Evolutionary conservation across 2,329 filamentous ascomycete species (phyloP).

Genomic region (Calonectria pauciramosa): DNA sequence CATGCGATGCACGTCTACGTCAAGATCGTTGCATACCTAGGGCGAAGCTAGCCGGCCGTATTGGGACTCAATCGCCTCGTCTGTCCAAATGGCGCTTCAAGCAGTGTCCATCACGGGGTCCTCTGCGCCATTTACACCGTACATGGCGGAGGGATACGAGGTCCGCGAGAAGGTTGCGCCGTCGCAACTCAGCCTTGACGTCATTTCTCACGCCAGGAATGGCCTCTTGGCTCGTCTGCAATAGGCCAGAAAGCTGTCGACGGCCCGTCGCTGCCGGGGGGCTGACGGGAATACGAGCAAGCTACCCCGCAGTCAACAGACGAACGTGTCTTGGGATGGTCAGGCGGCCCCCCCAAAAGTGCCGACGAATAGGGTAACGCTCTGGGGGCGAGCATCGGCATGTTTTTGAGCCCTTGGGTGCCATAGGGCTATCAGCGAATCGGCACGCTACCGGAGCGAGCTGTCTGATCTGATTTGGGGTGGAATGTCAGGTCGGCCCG

Average conservation of each 20-base stretch:
- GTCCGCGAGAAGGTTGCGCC: not conserved
- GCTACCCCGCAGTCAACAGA: conserved; percentile 36
- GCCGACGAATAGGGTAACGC: not conserved
- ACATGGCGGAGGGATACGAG: not conserved
- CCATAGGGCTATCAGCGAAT: not conserved
- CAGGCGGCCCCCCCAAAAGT: conserved; percentile 1
- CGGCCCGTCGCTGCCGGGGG: not conserved
- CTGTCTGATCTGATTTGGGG: conserved; percentile 30
- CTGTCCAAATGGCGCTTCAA: not conserved
- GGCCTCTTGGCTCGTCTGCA: not conserved
- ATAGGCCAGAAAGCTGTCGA: not conserved
- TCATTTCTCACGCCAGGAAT: conserved; percentile 30
- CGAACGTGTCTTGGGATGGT: not conserved
- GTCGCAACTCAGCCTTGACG: conserved; percentile 29
- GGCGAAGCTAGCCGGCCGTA: not conserved
- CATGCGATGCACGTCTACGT: conserved; percentile 37
- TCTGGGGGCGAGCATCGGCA: not conserved
- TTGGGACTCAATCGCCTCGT: not conserved
- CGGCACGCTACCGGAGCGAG: not conserved
- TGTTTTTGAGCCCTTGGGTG: no score
- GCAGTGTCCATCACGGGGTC: not conserved
- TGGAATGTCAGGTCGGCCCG: conserved; percentile 32
- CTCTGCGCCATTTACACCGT: not conserved
- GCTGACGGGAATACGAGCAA: conserved; percentile 40
- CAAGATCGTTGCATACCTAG: not conserved